Base-by-base conservation (phyloP, 768 basidiomycete species). In the Chiua virens region DNA sequence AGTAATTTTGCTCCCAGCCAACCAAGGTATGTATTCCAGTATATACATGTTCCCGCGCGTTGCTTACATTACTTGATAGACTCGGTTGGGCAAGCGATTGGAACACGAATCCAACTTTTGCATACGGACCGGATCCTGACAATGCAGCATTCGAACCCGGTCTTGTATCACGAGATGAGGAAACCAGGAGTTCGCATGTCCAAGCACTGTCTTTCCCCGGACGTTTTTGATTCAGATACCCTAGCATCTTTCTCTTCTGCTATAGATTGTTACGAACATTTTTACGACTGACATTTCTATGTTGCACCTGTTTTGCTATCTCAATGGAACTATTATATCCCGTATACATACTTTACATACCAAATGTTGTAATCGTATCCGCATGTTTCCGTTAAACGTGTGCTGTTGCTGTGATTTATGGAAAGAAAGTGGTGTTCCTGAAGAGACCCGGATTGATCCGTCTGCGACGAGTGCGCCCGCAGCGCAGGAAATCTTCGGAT, bases 81-180 rank as follows among this genome's bases (percentile, higher is more conserved):
- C 32, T 40, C 32, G 41, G 52, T 34, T 63, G 56, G 55, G 54
- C 53, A n/a, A 48, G 47, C 20, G 61, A 64, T 34, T 64, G 64
- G 64, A 39, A 56, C n/a, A 44, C 46, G 10, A 50, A 57, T 34
- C 30, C 52, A 20, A 2, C 8, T n/a, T 49, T 43, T 42, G 46
- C 51, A 45, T 55, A 55, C 46, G 50, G 49, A 36, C 48, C 43
- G 28, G 43, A 43, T 35, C 43, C 53, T 47, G 44, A 49, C 18
- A 28, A 34, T 18, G 9, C 43, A 15, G 8, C 34, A 38, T 20
- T 46, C 42, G 53, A 47, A 47, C 37, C 47, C 20, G 41, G 41
- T 22, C 52, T 32, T 32, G 8, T 41, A 32, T 37, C 44, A 18
- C 58, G 51, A 43, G 44, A 47, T 8, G 41, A 35, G 30, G 48